Conservation (phyloP, 2,329 filamentous ascomycete genomes). For the Pseudogymnoascus sp. region DNA sequence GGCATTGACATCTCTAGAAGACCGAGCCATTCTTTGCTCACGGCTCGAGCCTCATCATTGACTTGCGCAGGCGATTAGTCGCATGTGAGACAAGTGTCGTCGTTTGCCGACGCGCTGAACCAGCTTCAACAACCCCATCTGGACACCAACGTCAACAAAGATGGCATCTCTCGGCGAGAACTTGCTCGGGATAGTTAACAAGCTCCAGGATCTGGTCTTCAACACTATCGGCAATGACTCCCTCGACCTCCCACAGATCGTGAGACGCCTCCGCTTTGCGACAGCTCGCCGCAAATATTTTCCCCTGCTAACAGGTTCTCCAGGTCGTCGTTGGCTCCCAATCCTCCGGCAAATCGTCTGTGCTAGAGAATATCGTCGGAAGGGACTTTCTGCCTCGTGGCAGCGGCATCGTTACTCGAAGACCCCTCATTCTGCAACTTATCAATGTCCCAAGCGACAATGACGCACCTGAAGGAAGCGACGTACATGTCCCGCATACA, state of each 20-base stretch:
- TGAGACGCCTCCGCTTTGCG: slow-evolving; percentile 39
- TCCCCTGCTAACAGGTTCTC: slow-evolving; percentile 18
- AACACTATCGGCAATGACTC: slow-evolving; percentile 99
- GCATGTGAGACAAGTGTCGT: slow-evolving; percentile 7
- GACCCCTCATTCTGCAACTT: slow-evolving; percentile 91
- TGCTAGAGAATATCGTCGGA: slow-evolving; percentile 97
- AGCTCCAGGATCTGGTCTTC: slow-evolving; percentile 96
- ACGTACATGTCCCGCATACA: slow-evolving; percentile 63
- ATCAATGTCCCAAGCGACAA: slow-evolving; percentile 84
- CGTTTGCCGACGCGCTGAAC: slow-evolving; percentile 10
- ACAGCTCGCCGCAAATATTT: background rate
- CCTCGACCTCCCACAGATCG: slow-evolving; percentile 94
- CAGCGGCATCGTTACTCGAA: slow-evolving; percentile 90
- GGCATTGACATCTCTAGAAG: slow-evolving; percentile 1
- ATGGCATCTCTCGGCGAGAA: slow-evolving; percentile 97
- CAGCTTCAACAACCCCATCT: slow-evolving; percentile 7
- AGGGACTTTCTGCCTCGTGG: slow-evolving; percentile 94
- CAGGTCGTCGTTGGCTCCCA: slow-evolving; percentile 98
- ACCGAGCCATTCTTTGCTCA: slow-evolving; percentile 1
- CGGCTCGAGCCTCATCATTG: slow-evolving; percentile 3
- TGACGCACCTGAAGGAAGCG: slow-evolving; percentile 59
- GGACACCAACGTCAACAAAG: slow-evolving; percentile 12
- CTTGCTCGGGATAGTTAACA: slow-evolving; percentile 91
- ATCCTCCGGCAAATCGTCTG: slow-evolving; percentile 95
- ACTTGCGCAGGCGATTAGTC: slow-evolving; percentile 1